Evolutionary conservation across 208 protist genomes (phyloP).

Genomic region (Sergeia podlipaevii): DNA sequence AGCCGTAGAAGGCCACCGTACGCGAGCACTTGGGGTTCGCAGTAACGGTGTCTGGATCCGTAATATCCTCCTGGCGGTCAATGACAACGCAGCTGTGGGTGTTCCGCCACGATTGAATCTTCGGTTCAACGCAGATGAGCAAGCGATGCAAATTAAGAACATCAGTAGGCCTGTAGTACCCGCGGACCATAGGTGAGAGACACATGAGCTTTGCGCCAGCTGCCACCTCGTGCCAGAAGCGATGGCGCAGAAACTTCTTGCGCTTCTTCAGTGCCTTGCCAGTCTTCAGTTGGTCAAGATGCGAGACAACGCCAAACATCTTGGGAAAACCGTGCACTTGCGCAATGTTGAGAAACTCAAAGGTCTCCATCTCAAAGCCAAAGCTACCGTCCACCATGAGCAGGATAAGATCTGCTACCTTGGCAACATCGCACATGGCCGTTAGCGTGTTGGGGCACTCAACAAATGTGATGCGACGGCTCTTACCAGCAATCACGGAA

Average conservation of each 20-base stretch:
- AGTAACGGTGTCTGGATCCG: slow-evolving; percentile 85
- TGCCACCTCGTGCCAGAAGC: slow-evolving; percentile 92
- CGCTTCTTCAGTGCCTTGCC: slow-evolving; percentile 95
- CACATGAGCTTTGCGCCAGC: slow-evolving; percentile 98
- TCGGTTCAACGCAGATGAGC: slow-evolving; percentile 96
- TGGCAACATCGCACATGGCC: slow-evolving; percentile 98
- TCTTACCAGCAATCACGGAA: slow-evolving; percentile 94
- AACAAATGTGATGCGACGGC: slow-evolving; percentile 97
- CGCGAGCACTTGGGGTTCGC: slow-evolving; percentile 69
- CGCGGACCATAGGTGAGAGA: slow-evolving; percentile 94
- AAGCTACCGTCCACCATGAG: slow-evolving; percentile 97
- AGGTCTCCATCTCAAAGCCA: slow-evolving; percentile 99
- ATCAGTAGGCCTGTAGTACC: slow-evolving; percentile 97
- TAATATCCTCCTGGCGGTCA: slow-evolving; percentile 98
- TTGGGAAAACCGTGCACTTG: slow-evolving; percentile 98
- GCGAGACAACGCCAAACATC: slow-evolving; percentile 98
- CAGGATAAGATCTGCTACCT: slow-evolving; percentile 97
- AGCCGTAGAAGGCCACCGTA: slow-evolving; percentile 97
- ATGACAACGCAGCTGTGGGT: slow-evolving; percentile 97
- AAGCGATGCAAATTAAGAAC: slow-evolving; percentile 97
- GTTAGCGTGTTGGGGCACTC: slow-evolving; percentile 98
- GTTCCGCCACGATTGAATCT: slow-evolving; percentile 96
- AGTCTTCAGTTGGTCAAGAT: slow-evolving; percentile 98
- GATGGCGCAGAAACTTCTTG: slow-evolving; percentile 98
- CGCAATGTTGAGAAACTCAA: slow-evolving; percentile 99